Base-by-base conservation (phyloP, 495 filamentous ascomycete genomes). In the Aspergillus indologenus region DNA sequence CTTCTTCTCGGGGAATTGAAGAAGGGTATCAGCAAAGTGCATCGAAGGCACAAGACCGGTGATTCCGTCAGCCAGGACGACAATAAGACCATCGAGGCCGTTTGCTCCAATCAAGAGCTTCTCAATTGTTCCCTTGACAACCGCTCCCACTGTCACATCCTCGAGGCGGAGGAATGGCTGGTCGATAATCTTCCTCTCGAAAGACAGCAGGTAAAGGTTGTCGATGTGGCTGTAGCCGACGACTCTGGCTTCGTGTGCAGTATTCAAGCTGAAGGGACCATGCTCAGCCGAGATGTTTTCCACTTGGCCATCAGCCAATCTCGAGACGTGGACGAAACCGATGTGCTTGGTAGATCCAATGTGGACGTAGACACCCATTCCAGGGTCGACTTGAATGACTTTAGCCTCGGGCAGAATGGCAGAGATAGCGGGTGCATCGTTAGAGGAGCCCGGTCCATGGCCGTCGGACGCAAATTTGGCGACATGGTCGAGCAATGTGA, bases 1-100 rank as follows among this genome's bases (percentile, higher is more conserved):
- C 68, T 96, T 98, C 74, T 90, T 92, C 73, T 98, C 94, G 14
- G 94, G 94, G 67, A 96, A 89, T 66, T 94, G 89, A 31, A 98
- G 80, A 54, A 83, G 84, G 20, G 92, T 82, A 72, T 98, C 94
- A 44, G 92, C 85, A 64, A 98, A 78, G 67, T 98, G 94, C 72
- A 87, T 85, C 56, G 92, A 89, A 2, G 91, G 85, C 4, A 97
- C 92, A 52, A 96, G 77, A 40, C 91, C 94, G 47, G 84, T 86
- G 58, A 97, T 92, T 31, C 90, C 87, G 45, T 96, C 91, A 24
- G 91, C 85, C 45, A 98, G 71, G 51, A 85, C 88, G 52, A 98
- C 83, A 24, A 97, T 83, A 18, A 98, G 65, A 56, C 90, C 91
- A 57, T 84, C 86, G 45, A 96, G 77, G 46, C 91, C 91, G 15